Percentiles rank a stretch among this genome's conserved stretches.
These are phyloP conservation scores for Macaranga tanarius DNA, from an alignment of 441 rosid genomes.

Conservation along the genomic window DNA sequence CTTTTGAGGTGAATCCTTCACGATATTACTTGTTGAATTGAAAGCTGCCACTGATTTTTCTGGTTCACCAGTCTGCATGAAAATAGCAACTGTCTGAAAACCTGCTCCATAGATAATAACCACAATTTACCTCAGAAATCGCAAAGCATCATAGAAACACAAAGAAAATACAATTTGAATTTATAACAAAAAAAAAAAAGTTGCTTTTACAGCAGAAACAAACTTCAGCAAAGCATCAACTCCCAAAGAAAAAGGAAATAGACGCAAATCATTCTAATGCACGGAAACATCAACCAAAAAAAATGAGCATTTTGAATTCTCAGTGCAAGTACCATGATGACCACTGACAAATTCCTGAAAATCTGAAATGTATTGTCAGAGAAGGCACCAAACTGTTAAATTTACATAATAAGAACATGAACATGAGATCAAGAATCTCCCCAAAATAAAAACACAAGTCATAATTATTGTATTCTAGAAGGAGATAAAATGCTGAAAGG, in stretches of 20 bases:
- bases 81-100: slow-evolving; percentile 99
- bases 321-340: slow-evolving; percentile 4
- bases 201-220: slow-evolving; percentile 17
- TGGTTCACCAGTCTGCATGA: slow-evolving; percentile 92
- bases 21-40: slow-evolving; percentile 41
- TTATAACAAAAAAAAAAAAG: too few species aligned
- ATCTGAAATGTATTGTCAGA: background rate
- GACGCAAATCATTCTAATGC: slow-evolving; percentile 2
- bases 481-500: slow-evolving; percentile 1
- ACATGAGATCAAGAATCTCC: too few species aligned
- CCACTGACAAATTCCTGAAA: background rate
- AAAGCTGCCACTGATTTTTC: slow-evolving; percentile 52
- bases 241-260: background rate
- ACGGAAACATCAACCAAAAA: background rate
- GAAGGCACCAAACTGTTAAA: background rate
- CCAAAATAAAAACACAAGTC: background rate
- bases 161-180: slow-evolving; percentile 23
- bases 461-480: background rate
- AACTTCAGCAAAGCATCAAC: slow-evolving; percentile 10
- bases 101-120: slow-evolving; percentile 90
- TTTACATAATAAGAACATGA: background rate
- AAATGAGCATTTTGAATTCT: background rate
- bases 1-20: slow-evolving; percentile 74
- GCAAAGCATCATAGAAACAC: slow-evolving; percentile 30
- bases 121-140: slow-evolving; percentile 82